Base-by-base conservation (phyloP, 1,139 yeast genomes). In the Hyphopichia burtonii region DNA sequence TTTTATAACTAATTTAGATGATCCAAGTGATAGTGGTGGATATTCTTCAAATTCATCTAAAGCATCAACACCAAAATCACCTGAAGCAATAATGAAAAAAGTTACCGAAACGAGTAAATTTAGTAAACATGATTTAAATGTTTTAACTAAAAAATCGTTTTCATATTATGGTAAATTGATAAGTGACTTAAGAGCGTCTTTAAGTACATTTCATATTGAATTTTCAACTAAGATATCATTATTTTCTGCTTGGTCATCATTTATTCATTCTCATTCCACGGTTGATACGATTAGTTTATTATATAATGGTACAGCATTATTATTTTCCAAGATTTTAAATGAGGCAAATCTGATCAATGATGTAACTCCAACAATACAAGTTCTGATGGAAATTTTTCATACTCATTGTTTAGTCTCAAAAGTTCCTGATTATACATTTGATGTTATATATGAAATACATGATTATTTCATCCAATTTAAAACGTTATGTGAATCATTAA, bases 221-320 rank as follows among this genome's bases (percentile, higher is more conserved):
- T 66, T 58, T 43, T 65, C 75, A 2, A 63, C 73, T 2, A 60
- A 64, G 34, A 64, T 71, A 23, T 70, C 76, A 10, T 54, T 71
- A 36, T 61, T 66, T 41, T 59, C 73, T 1, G 62, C 71, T 1
- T 69, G 72, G 65, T 59, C 72, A 1, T 61, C 66, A 16, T 66
- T 63, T 44, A 54, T 70, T 34, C 67, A 69, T 37, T 50, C 59
- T 14, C 65, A 64, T 44, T 58, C 73, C 1, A 62, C 67, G n/a
- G 54, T 64, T 18, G 61, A 63, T 16, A 67, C 75, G 0, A 52
- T 61, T 19, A 53, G 63, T 34, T 53, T 70, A 28, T 56, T 71
- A 53, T 57, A 61, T 37, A 56, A 55, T 23, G 76, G 77, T 6
- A 65, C 74, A 0, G 59, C 71, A 0, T 58, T 70, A 2, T 51